Conservation (phyloP, 352 stramenopile genomes). For the Globisporangium cylindrosporum region DNA sequence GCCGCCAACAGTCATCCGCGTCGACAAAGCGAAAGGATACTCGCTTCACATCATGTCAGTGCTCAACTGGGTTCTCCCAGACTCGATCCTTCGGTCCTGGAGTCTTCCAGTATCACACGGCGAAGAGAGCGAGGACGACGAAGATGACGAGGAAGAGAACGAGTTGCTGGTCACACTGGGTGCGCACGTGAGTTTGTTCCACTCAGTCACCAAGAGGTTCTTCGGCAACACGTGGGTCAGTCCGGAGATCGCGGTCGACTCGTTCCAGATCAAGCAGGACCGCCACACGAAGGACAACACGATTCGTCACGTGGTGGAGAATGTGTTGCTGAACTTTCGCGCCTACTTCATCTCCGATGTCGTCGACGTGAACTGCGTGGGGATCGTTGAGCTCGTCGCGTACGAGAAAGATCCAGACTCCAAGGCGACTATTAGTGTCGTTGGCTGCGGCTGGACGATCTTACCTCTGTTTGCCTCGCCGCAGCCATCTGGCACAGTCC, state of each 20-base stretch:
- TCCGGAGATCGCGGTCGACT: conserved; percentile 54
- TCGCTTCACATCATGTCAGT: conserved; percentile 66
- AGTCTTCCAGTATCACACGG: conserved; percentile 1
- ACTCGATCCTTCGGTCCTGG: conserved; percentile 32
- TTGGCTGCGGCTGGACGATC: conserved; percentile 92
- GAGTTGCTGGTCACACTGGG: conserved; percentile 61
- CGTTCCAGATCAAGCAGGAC: conserved; percentile 48
- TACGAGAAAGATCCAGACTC: conserved; percentile 83
- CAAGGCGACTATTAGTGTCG: conserved; percentile 60
- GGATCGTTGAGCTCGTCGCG: conserved; percentile 92
- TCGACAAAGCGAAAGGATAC: conserved; percentile 61
- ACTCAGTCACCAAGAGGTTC: conserved; percentile 80
- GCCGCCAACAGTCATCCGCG: conserved; percentile 41
- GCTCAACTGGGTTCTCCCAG: conserved; percentile 63
- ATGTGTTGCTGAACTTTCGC: conserved; percentile 56
- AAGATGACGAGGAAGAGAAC: conserved; percentile 41
- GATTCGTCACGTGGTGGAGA: conserved; percentile 51
- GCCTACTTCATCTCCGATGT: conserved; percentile 86
- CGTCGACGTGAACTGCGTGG: conserved; percentile 88
- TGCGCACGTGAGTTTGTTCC: conserved; percentile 89
- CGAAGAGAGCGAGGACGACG: conserved; percentile 25
- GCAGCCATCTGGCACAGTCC: conserved; percentile 3
- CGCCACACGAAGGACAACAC: conserved; percentile 41
- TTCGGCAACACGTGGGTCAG: conserved; percentile 92
- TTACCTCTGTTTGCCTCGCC: conserved; percentile 81